Percentiles rank a stretch among this genome's conserved stretches.
phyloP scores from a whole-genome alignment of 441 rosid species.

The Mallotus japonicus region DNA sequence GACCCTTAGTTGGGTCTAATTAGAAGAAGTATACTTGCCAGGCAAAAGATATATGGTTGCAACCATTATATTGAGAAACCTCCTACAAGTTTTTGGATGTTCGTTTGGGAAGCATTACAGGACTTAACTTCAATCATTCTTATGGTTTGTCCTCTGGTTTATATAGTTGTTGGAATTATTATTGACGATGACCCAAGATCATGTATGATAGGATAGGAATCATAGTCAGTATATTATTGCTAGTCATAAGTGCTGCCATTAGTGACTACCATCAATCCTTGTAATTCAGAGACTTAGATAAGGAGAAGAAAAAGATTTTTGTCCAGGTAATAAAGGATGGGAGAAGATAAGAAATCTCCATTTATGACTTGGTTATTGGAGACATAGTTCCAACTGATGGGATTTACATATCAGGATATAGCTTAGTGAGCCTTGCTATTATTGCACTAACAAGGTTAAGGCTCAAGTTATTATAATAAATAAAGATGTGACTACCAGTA shows the following conservation, averaged over 20 bases:
- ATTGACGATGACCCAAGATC: slow-evolving; percentile 42
- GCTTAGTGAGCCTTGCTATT: slow-evolving; percentile 23
- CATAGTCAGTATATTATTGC: slow-evolving; percentile 39
- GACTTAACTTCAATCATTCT: slow-evolving; percentile 48
- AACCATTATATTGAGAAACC: slow-evolving; percentile 79
- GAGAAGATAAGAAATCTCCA: slow-evolving; percentile 30
- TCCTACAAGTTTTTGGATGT: slow-evolving; percentile 43
- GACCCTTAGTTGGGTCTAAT: too few species aligned
- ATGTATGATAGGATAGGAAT: slow-evolving; percentile 57
- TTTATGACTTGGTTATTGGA: slow-evolving; percentile 47
- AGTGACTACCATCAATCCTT: slow-evolving; percentile 43
- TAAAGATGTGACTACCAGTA: too few species aligned
- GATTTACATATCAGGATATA: slow-evolving; percentile 42
- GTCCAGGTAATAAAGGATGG: slow-evolving; percentile 44
- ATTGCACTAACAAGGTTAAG: too few species aligned
- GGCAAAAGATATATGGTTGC: slow-evolving; percentile 68
- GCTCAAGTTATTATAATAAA: too few species aligned
- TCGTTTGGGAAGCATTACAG: slow-evolving; percentile 11
- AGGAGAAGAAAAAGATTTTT: slow-evolving; percentile 37
- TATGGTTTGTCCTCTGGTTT: slow-evolving; percentile 44
- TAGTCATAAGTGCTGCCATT: slow-evolving; percentile 38
- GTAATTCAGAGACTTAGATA: slow-evolving; percentile 39
- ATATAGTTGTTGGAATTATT: slow-evolving; percentile 46
- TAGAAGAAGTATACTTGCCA: slow-evolving; percentile 22
- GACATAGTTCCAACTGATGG: slow-evolving; percentile 58